phyloP scores from a whole-genome alignment of 345 rosid species.

The Geranium brycei region DNA sequence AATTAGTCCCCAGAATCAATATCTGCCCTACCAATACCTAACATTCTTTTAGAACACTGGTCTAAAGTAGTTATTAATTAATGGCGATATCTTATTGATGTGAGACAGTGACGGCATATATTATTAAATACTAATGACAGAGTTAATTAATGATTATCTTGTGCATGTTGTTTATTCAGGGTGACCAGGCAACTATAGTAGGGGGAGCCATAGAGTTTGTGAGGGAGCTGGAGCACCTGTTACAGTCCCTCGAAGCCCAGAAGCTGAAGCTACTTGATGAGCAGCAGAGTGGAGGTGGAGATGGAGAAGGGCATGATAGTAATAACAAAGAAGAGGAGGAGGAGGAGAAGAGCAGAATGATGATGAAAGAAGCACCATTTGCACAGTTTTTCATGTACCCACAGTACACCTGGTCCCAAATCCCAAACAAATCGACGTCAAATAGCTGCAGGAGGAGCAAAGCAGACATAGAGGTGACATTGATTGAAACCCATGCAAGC shows the following conservation, averaged over 20 bases:
- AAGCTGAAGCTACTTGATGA: conserved; percentile 21
- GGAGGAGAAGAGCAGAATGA: conserved; percentile 1
- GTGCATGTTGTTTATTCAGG: conserved; percentile 22
- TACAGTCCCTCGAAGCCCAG: conserved; percentile 56
- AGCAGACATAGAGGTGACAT: conserved; percentile 62
- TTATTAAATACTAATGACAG: no score
- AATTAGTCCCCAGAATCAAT: no score
- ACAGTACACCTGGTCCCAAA: conserved; percentile 42
- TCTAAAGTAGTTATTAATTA: no score
- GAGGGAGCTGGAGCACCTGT: conserved; percentile 68
- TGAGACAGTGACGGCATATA: no score
- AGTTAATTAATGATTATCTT: no score
- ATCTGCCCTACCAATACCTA: no score
- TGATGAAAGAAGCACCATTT: conserved; percentile 18
- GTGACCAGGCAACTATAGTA: conserved; percentile 89
- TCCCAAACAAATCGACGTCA: conserved; percentile 31
- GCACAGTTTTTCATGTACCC: conserved; percentile 45
- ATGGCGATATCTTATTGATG: no score
- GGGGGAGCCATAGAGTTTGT: conserved; percentile 21
- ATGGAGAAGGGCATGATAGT: no score
- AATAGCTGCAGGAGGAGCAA: conserved; percentile 12
- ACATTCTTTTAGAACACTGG: no score
- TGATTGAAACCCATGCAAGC: conserved; percentile 79
- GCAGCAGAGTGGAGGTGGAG: no score
- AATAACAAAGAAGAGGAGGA: conserved; percentile 3